A percentile compares a stretch with the other conserved stretches of the same genome.
phyloP scores from a whole-genome alignment of 106 monocot genomes.

The Agapanthus africanus region DNA sequence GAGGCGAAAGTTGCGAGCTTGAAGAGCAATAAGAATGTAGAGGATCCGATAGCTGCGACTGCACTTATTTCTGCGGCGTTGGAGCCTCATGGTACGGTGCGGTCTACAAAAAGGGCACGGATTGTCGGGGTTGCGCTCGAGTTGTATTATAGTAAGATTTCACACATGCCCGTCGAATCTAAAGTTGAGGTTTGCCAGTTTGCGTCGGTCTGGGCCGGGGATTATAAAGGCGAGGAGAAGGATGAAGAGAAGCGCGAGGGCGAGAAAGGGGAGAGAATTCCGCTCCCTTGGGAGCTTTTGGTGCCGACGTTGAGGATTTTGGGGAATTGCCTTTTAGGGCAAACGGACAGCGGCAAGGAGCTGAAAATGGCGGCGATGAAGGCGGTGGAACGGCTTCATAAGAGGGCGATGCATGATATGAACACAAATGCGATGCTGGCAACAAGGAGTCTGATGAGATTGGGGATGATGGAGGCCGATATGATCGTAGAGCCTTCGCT shows the following conservation, averaged over 20 bases:
- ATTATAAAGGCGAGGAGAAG: background rate
- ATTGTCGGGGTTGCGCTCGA: slow-evolving; percentile 58
- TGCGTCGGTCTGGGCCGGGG: slow-evolving; percentile 46
- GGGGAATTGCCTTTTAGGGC: slow-evolving; percentile 55
- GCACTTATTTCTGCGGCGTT: slow-evolving; percentile 42
- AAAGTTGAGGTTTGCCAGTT: slow-evolving; percentile 61
- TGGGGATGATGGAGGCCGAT: slow-evolving; percentile 30
- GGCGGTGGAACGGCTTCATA: slow-evolving; percentile 33
- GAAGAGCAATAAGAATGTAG: background rate
- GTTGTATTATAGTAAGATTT: slow-evolving; percentile 54
- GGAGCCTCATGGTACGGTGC: slow-evolving; percentile 49
- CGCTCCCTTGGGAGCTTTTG: slow-evolving; percentile 71
- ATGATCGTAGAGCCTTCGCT: slow-evolving; percentile 22
- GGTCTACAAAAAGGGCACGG: slow-evolving; percentile 47
- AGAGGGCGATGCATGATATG: slow-evolving; percentile 48
- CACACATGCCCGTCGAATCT: slow-evolving; percentile 39
- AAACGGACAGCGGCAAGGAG: slow-evolving; percentile 14
- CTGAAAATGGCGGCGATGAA: slow-evolving; percentile 23
- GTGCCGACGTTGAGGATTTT: slow-evolving; percentile 53
- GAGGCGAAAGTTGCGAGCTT: slow-evolving; percentile 7
- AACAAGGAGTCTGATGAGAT: slow-evolving; percentile 37
- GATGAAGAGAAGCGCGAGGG: background rate
- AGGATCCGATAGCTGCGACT: slow-evolving; percentile 5
- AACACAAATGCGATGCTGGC: slow-evolving; percentile 43
- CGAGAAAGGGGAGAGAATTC: slow-evolving; percentile 35